A percentile compares a stretch with the other conserved stretches of the same genome.
Evolutionary conservation across 2,329 filamentous ascomycete genomes (phyloP).

Genomic region (Exophiala alcalophila): DNA sequence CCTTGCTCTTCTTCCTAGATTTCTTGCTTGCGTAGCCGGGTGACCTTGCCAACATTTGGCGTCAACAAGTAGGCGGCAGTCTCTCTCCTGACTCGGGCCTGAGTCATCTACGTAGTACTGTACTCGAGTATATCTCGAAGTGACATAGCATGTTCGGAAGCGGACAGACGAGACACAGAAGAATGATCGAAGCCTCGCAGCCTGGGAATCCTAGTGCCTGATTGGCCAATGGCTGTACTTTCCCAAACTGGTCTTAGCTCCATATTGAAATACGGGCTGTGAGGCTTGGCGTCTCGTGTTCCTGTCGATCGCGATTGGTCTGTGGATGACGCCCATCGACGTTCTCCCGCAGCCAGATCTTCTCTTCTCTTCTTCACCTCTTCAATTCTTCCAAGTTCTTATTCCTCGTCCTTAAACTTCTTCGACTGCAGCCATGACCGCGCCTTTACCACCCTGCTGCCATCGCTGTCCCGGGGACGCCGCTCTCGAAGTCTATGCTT

Average conservation of each 20-base stretch:
- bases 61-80: too few relatives aligned
- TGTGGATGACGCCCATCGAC: too few relatives aligned
- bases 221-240: not conserved
- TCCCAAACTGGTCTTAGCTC: not conserved
- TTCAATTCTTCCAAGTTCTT: too few relatives aligned
- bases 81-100: conserved; percentile 2
- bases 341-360: too few relatives aligned
- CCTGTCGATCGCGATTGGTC: not conserved
- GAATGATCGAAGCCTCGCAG: not conserved
- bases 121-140: not conserved
- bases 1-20: not conserved
- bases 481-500: not conserved
- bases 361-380: too few relatives aligned
- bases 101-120: not conserved
- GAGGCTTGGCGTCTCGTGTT: not conserved
- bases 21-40: not conserved
- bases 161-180: not conserved
- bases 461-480: not conserved
- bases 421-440: too few relatives aligned
- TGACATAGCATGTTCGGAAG: conserved; percentile 1
- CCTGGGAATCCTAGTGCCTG: too few relatives aligned
- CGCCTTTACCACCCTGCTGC: not conserved
- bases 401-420: too few relatives aligned
- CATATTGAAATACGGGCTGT: too few relatives aligned
- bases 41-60: too few relatives aligned